A percentile compares a stretch with the other conserved stretches of the same genome.
These are phyloP conservation scores for Neurospora sp. DNA, from an alignment of 495 filamentous ascomycete genomes.

Conservation along the genomic window DNA sequence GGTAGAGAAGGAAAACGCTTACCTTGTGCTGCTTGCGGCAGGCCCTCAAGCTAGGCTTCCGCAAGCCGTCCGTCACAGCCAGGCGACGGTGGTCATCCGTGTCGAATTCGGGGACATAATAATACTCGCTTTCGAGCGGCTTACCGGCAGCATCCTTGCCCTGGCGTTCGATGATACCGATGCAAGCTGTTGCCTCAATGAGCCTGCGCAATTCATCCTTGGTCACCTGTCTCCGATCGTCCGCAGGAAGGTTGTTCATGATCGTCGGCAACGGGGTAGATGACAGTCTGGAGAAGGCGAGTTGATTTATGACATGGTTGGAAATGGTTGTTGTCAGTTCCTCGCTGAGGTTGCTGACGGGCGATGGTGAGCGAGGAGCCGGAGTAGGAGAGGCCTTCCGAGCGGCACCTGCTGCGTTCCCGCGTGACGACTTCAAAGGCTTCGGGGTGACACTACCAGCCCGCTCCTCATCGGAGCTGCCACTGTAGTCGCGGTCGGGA, in stretches of 20 bases:
- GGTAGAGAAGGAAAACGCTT: constrained; percentile 18
- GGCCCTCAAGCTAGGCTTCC: constrained; percentile 77
- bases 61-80: constrained; percentile 73
- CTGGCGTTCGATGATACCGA: constrained; percentile 79
- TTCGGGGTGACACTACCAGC: constrained; percentile 3
- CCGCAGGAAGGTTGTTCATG: constrained; percentile 68
- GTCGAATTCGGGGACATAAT: constrained; percentile 91
- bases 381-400: not conserved
- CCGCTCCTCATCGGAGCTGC: not conserved
- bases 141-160: constrained; percentile 97
- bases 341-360: constrained; percentile 23
- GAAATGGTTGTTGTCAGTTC: constrained; percentile 31
- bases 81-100: constrained; percentile 65
- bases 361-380: constrained; percentile 18
- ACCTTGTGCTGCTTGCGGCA: constrained; percentile 97
- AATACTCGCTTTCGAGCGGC: constrained; percentile 88
- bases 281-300: constrained; percentile 92
- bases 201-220: constrained; percentile 55
- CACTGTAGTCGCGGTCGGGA: not conserved
- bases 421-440: constrained; percentile 2
- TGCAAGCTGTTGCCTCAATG: constrained; percentile 60
- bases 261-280: constrained; percentile 86
- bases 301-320: constrained; percentile 87
- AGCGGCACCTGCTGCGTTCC: not conserved
- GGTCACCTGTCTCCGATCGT: constrained; percentile 45